Base-by-base conservation (phyloP, 116 monocot species). In the Zostera marina region DNA sequence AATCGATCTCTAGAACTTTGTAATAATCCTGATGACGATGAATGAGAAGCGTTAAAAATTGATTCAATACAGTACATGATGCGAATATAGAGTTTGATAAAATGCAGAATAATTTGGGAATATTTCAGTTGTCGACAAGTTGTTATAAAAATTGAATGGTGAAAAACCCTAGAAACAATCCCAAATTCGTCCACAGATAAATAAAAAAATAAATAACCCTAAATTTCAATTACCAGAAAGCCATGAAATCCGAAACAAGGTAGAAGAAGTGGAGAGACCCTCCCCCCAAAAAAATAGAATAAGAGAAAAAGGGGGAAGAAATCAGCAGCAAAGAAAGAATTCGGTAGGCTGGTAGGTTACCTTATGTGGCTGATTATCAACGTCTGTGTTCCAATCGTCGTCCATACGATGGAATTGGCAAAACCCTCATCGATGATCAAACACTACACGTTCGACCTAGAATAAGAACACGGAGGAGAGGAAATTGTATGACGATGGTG, bases 1-100 rank as follows among this genome's bases (percentile, higher is more conserved):
- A 80, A 17, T 77, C 78, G 56, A 85, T 72, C 24, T 86, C 78
- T 66, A 86, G 66, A 43, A 86, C 70, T 66, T 86, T 86, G 68
- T 81, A 85, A 43, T 78, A 73, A 58, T 81, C 86, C 86, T 81
- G 43, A 52, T 19, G 19, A 16, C 39, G 58, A 19, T 20, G 20
- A 7, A 51, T 13, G 19, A 51, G 15, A 19, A 10, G 20, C 20
- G 7, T 51, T 16, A 48, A n/a, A 13, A 21, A 51, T n/a, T 51
- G 49, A 51, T 2, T 19, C 20, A 51, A 32, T 32, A 32, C 32
- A 32, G 4, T 5, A 32, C 32, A n/a, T n/a, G n/a, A n/a, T n/a
- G n/a, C n/a, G n/a, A n/a, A n/a, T n/a, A n/a, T n/a, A n/a, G n/a
- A n/a, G n/a, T n/a, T n/a, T n/a, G n/a, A n/a, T n/a, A n/a, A n/a